Base-by-base conservation (phyloP, 345 rosid genomes). In the Camelina sativa region DNA sequence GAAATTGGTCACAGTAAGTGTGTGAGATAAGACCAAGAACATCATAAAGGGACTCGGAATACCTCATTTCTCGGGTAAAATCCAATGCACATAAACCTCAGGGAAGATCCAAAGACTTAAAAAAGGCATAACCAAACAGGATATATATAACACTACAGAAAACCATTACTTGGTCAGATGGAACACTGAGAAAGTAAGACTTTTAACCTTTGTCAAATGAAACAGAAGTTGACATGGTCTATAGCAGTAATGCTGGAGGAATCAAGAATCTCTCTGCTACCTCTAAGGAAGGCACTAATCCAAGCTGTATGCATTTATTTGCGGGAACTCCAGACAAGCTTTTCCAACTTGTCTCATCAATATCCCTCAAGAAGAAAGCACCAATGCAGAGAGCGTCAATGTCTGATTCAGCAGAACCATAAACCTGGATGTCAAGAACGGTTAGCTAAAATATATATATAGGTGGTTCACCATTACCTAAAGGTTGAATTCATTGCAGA, bases 341-440 rank as follows among this genome's bases (percentile, higher is more conserved):
- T 65, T 81, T 86, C 89, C 86, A 84, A 68, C 87, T 82, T 47
- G 82, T 78, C 70, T 81, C 90, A 65, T 86, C 86, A 75, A 85
- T 82, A 40, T 81, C 64, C 61, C 69, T 82, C 74, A 80, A 32
- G 60, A 82, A 74, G 68, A 75, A 63, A 8, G 87, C 84, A 64
- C 25, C 25, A 23, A 23, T 23, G 25, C 25, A 23, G 25, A 23
- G 25, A 23, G 25, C 25, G 28, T 25, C 28, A 25, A 25, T 25
- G 28, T 25, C 28, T 25, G 28, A 25, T 25, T 25, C 28, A 25
- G 28, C 28, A 25, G 28, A 25, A 25, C 28, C 28, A 25, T 25
- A 25, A 25, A 25, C 28, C 28, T 25, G 28, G 3, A 25, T 25
- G 4, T 25, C 28, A 25, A 25, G 28, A 25, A 25, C 28, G 28